Conservation (phyloP, 805 yeast species). For the Candida boleticola region DNA sequence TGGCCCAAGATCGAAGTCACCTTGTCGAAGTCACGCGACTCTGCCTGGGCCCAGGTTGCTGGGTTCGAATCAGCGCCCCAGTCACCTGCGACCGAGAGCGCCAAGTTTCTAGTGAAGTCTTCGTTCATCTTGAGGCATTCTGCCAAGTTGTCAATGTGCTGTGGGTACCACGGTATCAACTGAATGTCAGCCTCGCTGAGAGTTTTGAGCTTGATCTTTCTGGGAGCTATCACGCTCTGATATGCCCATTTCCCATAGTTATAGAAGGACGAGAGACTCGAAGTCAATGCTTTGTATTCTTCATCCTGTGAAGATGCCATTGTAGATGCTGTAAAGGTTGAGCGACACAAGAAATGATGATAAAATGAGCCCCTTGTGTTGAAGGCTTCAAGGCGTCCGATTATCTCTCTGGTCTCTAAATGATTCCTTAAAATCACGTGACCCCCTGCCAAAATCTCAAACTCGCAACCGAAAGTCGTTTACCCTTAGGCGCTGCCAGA, state of each 20-base stretch:
- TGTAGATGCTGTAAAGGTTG: no score
- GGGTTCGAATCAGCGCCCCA: conserved; percentile 50
- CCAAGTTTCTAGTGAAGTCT: conserved; percentile 41
- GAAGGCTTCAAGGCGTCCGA: no score
- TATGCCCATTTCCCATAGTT: conserved; percentile 31
- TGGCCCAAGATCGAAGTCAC: conserved; percentile 57
- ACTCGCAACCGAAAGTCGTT: no score
- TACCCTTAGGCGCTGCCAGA: no score
- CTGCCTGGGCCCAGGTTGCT: conserved; percentile 40
- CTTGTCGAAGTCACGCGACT: conserved; percentile 49
- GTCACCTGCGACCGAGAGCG: conserved; percentile 39
- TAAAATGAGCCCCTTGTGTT: no score
- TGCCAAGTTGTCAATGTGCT: conserved; percentile 38
- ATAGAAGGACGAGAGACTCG: conserved; percentile 35
- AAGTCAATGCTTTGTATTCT: conserved; percentile 36
- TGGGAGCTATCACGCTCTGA: conserved; percentile 32
- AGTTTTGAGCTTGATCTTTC: conserved; percentile 21
- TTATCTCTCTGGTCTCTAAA: no score
- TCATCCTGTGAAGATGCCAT: conserved; percentile 13
- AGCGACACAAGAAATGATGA: no score
- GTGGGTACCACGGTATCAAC: conserved; percentile 50
- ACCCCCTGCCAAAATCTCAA: no score
- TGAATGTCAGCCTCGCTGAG: conserved; percentile 39
- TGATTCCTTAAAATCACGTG: no score
- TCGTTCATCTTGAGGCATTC: conserved; percentile 46